Percentiles rank a stretch among this genome's conserved stretches.
phyloP scores from a whole-genome alignment of 768 basidiomycete species.

The Tulasnella sp. region DNA sequence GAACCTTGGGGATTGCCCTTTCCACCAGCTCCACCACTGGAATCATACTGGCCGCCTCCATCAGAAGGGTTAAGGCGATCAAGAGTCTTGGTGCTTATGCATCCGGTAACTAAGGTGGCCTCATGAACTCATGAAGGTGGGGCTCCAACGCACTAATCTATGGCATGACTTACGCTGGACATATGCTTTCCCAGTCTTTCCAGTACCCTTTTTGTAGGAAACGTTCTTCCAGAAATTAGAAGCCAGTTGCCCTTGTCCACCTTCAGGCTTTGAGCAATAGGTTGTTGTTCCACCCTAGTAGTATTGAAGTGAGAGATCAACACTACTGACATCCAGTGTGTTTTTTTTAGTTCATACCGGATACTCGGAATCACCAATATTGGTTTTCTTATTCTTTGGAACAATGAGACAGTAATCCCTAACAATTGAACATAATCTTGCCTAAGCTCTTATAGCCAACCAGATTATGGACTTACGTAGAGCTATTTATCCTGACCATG shows the following conservation, averaged over 20 bases:
- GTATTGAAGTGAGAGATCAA: no score
- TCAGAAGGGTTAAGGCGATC: conserved; percentile 15
- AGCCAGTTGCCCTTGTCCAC: conserved; percentile 4
- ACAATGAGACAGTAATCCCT: conserved; percentile 15
- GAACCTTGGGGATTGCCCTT: conserved; percentile 6
- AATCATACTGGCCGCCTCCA: conserved; percentile 14
- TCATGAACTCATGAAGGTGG: no score
- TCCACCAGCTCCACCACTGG: conserved; percentile 4
- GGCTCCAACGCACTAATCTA: neutral
- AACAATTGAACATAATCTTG: no score
- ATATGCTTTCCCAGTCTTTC: conserved; percentile 2
- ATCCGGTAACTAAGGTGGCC: conserved; percentile 15
- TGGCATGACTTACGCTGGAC: conserved; percentile 7
- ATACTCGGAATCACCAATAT: conserved; percentile 15
- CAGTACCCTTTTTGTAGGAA: neutral
- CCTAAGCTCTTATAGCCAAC: no score
- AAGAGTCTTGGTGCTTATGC: conserved; percentile 4
- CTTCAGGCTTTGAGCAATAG: conserved; percentile 8
- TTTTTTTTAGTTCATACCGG: neutral
- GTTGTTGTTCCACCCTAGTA: conserved; percentile 8
- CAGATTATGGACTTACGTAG: no score
- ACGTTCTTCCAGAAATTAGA: conserved; percentile 13
- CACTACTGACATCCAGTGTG: no score
- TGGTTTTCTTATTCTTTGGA: conserved; percentile 9
- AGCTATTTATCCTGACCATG: conserved; percentile 4